A percentile compares a stretch with the other conserved stretches of the same genome.
These are phyloP conservation scores for Fusarium xylarioides DNA, from an alignment of 2,329 filamentous ascomycete genomes.

Conservation along the genomic window DNA sequence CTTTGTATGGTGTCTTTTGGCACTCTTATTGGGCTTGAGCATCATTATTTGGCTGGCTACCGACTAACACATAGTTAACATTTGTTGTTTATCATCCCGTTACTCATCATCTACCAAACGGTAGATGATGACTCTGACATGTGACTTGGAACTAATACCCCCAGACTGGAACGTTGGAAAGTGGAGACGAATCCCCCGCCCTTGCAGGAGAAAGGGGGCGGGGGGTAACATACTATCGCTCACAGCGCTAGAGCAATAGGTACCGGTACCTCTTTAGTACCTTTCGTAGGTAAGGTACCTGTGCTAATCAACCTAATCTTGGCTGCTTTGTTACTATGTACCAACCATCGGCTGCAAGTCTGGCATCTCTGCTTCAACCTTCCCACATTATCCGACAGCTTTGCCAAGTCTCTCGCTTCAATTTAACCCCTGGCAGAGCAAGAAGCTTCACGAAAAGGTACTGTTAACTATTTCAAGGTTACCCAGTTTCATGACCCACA, in stretches of 20 bases:
- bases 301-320: background rate
- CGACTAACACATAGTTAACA: background rate
- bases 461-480: conserved; percentile 9
- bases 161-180: conserved; percentile 9
- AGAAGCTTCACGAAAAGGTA: conserved; percentile 27
- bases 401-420: conserved; percentile 32
- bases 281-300: background rate
- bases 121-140: conserved; percentile 12
- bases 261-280: background rate
- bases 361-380: background rate
- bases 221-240: background rate
- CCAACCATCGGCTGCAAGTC: background rate
- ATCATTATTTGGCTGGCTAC: background rate
- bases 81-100: background rate
- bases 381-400: background rate
- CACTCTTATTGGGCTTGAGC: background rate
- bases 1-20: background rate
- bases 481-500: conserved; percentile 40
- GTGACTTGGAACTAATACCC: conserved; percentile 31
- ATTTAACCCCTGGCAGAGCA: conserved; percentile 11
- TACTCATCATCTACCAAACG: background rate
- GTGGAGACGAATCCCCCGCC: conserved; percentile 2
- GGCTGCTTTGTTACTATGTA: background rate
- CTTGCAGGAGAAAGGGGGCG: conserved; percentile 13
- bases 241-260: background rate